Percentiles rank a stretch among this genome's conserved stretches.
These are phyloP conservation scores for Coniophora puteana DNA, from an alignment of 1,284 basidiomycete species.

Conservation along the genomic window DNA sequence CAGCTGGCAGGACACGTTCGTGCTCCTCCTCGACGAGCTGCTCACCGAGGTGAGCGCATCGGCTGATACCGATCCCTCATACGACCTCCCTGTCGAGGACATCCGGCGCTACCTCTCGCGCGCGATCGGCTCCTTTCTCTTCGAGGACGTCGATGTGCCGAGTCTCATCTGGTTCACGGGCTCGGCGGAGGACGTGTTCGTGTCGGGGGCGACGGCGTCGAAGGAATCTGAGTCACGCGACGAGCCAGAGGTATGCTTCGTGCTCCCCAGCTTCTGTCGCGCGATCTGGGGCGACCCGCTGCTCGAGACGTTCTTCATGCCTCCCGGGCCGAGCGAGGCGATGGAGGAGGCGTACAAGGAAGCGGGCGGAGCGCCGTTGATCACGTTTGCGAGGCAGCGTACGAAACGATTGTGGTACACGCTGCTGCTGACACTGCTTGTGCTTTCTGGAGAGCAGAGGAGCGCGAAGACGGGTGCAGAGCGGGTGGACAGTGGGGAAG, in stretches of 20 bases:
- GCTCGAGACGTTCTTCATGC: constrained; percentile 57
- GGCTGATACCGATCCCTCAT: constrained; percentile 15
- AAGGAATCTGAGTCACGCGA: constrained; percentile 12
- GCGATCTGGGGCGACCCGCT: constrained; percentile 75
- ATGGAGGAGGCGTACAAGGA: constrained; percentile 60
- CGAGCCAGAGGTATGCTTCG: constrained; percentile 34
- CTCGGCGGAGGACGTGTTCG: constrained; percentile 47
- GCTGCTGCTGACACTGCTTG: constrained; percentile 54
- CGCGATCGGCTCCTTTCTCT: constrained; percentile 69
- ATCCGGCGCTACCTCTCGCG: constrained; percentile 52
- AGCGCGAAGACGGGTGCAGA: not conserved
- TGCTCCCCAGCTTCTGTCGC: constrained; percentile 48
- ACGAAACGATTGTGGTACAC: constrained; percentile 73
- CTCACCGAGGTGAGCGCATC: constrained; percentile 30
- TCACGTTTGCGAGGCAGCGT: constrained; percentile 40
- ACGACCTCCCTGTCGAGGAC: constrained; percentile 35
- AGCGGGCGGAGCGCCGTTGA: constrained; percentile 27
- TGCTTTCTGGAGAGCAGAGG: constrained; percentile 35
- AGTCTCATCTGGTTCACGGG: constrained; percentile 60
- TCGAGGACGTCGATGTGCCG: constrained; percentile 71
- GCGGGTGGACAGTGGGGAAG: not conserved
- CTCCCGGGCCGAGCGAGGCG: constrained; percentile 42
- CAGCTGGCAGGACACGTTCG: constrained; percentile 73
- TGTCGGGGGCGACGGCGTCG: constrained; percentile 23
- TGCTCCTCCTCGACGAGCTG: constrained; percentile 49